Evolutionary conservation across 345 rosid genomes (phyloP), one percentile per base, ranked within the genome.

Genomic region (Raphanus raphanistrum): DNA sequence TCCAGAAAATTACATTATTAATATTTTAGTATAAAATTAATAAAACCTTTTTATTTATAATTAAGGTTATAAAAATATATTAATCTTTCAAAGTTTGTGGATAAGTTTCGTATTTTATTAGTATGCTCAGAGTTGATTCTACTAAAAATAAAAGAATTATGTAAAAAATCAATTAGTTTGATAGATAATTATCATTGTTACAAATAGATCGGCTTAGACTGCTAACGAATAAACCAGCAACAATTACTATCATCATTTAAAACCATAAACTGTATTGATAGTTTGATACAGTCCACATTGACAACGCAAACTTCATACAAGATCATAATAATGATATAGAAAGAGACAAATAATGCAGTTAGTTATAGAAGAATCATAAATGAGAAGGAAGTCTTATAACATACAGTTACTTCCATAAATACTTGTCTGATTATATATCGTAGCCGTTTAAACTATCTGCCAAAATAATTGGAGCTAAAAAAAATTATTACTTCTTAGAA

Each of bases 371-470:
- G 2, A 31, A 38, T 2, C 16, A 67, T 43, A 59, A 9, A 27
- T 59, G 15, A n/a, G 50, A 58, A 35, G 38, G 32, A 68, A 68
- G 36, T 68, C 38, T 48, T n/a, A 52, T 76, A 43, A 55, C 26
- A 1, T 60, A 21, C 36, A 15, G 45, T 32, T 60, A 60, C 68
- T 48, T 68, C 68, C 27, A 60, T 68, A 43, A 6, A 68, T 26
- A 54, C 28, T 3, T 77, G 41, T 70, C 48, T 17, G 45, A 70
- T 76, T 70, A 35, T 25, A 62, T 52, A 52, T 48, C 5, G 21
- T 26, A 54, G 70, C 63, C 70, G 70, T 76, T 70, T 76, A 76
- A 48, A 62, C 50, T 15, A 58, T 60, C 45, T 21, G 29, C 72
- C 62, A 45, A 33, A 58, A 65, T 71, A 15, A 72, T 59, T 78